Conservation (phyloP, 345 rosid genomes). For the Brassica juncea region DNA sequence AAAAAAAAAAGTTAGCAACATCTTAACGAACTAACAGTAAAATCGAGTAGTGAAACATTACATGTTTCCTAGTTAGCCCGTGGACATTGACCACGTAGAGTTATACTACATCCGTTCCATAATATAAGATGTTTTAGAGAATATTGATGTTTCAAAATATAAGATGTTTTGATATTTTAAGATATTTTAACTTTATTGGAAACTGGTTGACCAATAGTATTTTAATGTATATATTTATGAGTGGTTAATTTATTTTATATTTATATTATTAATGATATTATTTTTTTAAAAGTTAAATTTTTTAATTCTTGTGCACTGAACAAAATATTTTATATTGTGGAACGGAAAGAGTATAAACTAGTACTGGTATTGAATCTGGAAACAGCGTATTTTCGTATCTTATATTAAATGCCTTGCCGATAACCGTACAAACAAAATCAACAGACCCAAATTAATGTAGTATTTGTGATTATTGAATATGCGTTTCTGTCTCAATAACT, state of each 20-base stretch:
- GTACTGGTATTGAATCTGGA: neutral
- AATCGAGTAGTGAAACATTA: constrained; percentile 3
- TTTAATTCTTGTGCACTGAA: too few species aligned
- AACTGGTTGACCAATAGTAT: too few species aligned
- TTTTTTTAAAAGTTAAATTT: too few species aligned
- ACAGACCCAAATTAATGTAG: constrained; percentile 18
- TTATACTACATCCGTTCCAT: neutral
- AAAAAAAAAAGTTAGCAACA: neutral
- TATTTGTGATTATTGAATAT: constrained; percentile 12
- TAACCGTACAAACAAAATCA: constrained; percentile 22
- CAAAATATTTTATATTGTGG: too few species aligned
- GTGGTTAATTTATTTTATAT: too few species aligned
- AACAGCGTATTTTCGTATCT: neutral
- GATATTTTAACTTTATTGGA: too few species aligned
- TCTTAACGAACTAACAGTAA: neutral
- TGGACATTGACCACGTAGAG: constrained; percentile 13
- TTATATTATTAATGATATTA: too few species aligned
- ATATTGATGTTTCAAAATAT: too few species aligned
- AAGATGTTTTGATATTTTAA: too few species aligned
- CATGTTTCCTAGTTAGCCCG: neutral
- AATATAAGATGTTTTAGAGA: too few species aligned
- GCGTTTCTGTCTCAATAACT: constrained; percentile 22
- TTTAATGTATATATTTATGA: too few species aligned
- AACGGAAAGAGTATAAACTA: neutral
- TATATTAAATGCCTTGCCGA: constrained; percentile 1